phyloP scores from a whole-genome alignment of 2,329 filamentous ascomycete genomes.

The Ceratocystis smalleyi region DNA sequence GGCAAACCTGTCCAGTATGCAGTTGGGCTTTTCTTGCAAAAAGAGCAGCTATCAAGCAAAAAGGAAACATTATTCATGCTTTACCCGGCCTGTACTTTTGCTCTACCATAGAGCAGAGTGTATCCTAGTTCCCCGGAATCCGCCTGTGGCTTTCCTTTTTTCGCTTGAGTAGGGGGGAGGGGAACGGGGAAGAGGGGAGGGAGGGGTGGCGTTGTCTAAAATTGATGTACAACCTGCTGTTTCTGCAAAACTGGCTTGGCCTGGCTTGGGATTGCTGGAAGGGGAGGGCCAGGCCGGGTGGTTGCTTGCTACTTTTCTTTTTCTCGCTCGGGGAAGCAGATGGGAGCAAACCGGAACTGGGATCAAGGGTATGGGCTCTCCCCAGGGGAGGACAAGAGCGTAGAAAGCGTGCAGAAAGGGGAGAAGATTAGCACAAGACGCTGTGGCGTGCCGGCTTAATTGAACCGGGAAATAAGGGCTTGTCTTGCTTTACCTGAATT shows the following conservation, averaged over 20 bases:
- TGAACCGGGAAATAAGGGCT: not conserved
- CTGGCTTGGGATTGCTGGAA: not conserved
- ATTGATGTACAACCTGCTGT: not conserved
- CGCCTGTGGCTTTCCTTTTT: not conserved
- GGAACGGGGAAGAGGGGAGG: not conserved
- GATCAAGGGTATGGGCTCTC: not conserved
- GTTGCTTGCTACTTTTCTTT: not conserved
- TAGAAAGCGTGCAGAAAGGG: no score
- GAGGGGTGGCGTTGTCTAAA: not conserved
- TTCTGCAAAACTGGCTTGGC: not conserved
- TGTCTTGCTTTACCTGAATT: no score
- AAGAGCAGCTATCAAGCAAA: not conserved
- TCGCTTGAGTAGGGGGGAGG: not conserved
- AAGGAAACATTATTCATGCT: not conserved
- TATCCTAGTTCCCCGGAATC: not conserved
- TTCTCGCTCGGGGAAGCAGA: slow-evolving; percentile 1
- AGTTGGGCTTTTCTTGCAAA: not conserved
- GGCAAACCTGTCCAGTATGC: no score
- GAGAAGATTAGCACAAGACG: not conserved
- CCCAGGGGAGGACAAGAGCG: no score
- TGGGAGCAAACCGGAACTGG: not conserved
- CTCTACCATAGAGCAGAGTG: not conserved
- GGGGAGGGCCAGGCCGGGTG: not conserved
- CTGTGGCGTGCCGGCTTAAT: not conserved
- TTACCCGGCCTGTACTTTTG: not conserved